These are phyloP conservation scores for Schizochytrium sp. DNA, from an alignment of 108 stramenopile species.

Conservation along the genomic window DNA sequence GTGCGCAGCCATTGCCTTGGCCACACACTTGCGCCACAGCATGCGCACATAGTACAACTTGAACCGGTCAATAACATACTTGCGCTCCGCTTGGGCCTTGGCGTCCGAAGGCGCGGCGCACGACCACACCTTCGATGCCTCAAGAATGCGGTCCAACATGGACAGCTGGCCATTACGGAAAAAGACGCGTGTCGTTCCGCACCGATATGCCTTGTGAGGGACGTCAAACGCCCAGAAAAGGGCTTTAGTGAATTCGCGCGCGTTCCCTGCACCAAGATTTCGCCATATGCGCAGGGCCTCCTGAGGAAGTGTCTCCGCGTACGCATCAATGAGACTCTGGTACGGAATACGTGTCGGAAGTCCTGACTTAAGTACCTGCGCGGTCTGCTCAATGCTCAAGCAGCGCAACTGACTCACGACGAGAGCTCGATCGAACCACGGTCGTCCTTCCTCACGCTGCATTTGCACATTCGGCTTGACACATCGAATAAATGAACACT, in stretches of 20 bases:
- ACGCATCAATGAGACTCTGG: neutral
- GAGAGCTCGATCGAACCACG: constrained; percentile 17
- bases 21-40: neutral
- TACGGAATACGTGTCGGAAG: neutral
- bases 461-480: constrained; percentile 25
- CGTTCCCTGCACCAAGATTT: neutral
- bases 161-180: neutral
- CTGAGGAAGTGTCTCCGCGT: neutral
- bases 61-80: neutral
- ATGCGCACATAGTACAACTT: neutral
- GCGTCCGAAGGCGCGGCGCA: neutral
- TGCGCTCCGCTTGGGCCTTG: neutral
- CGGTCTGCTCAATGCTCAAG: neutral
- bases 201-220: neutral
- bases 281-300: neutral
- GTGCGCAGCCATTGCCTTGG: neutral
- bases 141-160: neutral
- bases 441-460: neutral
- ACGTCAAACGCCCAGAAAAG: constrained; percentile 8
- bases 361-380: neutral
- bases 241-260: neutral
- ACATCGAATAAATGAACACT: constrained; percentile 27
- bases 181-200: neutral
- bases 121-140: neutral
- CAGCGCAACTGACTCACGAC: constrained; percentile 23